phyloP scores from a whole-genome alignment of 2,329 filamentous ascomycete species.

The Westerdykella sp. region DNA sequence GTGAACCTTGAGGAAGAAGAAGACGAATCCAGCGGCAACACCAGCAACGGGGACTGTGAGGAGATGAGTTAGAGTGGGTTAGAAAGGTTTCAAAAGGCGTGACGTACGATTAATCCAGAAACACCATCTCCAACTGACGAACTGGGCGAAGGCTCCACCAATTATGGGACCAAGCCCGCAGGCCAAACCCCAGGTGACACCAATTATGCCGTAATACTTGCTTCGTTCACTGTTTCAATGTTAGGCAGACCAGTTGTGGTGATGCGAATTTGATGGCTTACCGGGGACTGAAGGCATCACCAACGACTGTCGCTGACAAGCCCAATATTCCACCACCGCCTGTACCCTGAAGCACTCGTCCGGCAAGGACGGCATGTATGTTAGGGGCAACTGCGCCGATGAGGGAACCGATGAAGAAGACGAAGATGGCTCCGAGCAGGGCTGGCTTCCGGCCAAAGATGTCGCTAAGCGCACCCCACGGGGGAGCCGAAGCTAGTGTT shows the following conservation, averaged over 20 bases:
- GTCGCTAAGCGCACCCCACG: too few relatives aligned
- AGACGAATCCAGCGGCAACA: conserved; percentile 42
- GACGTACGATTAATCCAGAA: conserved; percentile 13
- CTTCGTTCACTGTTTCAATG: too few relatives aligned
- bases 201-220: conserved; percentile 4
- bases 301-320: conserved; percentile 18
- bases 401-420: too few relatives aligned
- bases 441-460: too few relatives aligned
- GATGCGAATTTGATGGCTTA: too few relatives aligned
- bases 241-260: too few relatives aligned
- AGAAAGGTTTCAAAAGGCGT: background rate
- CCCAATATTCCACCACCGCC: conserved; percentile 1
- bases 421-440: too few relatives aligned
- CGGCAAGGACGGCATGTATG: too few relatives aligned
- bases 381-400: too few relatives aligned
- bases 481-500: too few relatives aligned
- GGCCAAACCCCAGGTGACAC: conserved; percentile 45
- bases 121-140: conserved; percentile 45
- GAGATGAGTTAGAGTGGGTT: background rate
- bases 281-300: conserved; percentile 2
- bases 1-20: conserved; percentile 43
- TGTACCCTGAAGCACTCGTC: too few relatives aligned
- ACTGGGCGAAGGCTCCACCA: conserved; percentile 42
- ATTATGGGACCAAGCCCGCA: conserved; percentile 44
- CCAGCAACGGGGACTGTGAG: conserved; percentile 38